Base-by-base conservation (phyloP, 805 yeast genomes). In the Metschnikowia peoriensis region DNA sequence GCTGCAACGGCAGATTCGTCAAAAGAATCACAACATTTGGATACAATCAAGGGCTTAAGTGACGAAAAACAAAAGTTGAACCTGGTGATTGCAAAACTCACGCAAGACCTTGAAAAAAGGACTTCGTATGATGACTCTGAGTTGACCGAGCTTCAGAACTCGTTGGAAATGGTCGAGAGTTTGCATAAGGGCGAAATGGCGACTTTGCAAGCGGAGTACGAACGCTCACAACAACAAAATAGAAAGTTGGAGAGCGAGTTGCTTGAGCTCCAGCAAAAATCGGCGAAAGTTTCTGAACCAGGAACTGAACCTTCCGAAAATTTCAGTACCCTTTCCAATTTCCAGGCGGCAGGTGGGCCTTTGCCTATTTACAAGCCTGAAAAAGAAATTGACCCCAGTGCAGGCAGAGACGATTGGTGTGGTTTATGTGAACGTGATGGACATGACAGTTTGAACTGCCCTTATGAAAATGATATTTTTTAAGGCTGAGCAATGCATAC, bases 351-450 rank as follows among this genome's bases (percentile, higher is more conserved):
- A 7, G 42, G n/a, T 28, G 54, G 50, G 10, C n/a, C 65, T 1
- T 66, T 80, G 29, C 82, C 80, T 32, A 73, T 84, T 1, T 82
- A 80, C 52, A 66, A 70, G 39, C 87, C 89, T 0, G 70, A 72
- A 4, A 65, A 60, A 1, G 67, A 69, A 17, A 63, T 69, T 12
- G 94, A 89, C 65, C 87, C 92, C 0, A 76, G 91, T 0, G 83
- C 82, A 1, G 97, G 97, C 1, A 77, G 92, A 42, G 72, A 72
- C 28, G 77, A 82, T 56, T 93, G 97, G 96, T 93, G 99, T 71
- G 97, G 96, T 0, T 74, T 90, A 49, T 93, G 99, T 71, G 98
- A 93, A 66, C 75, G 89, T 50, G 84, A 82, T 43, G 99, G 98
- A 0, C 99, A 93, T 65, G 85, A 84, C 45, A 87, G 94, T 57